Evolutionary conservation across 2,329 filamentous ascomycete genomes (phyloP), one percentile per base, ranked within the genome.

Genomic region (Pyrenophora seminiperda): DNA sequence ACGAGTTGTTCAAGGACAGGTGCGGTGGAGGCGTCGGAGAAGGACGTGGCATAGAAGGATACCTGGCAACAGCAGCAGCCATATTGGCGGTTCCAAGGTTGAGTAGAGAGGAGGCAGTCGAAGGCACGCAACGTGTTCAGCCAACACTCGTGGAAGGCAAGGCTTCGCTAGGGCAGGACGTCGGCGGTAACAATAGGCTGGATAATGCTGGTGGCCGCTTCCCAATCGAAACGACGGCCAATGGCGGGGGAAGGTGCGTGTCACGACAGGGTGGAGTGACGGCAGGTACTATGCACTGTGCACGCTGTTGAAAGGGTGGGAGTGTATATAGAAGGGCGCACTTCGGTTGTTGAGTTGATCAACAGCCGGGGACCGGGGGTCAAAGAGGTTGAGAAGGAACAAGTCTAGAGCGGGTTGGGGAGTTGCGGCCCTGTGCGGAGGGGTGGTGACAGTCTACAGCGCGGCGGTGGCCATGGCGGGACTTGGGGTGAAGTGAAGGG

Each of bases 1-100:
- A 69, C 5, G 80, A 78, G 11, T 81, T 80, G 67, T 85, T 86
- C 58, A 88, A 76, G 31, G 77, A 81, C 51, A 87, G 73, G 27
- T 81, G 76, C 27, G 82, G 75, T 29, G 82, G 79, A 36, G 83
- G 73, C 24, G 75, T 76, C 15, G 75, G 66, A 22, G 72, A 71
- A 31, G 73, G 68, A 34, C 56, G 56, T 24, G 66, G 66, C 54
- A 75, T 66, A 38, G 69, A 58, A 43, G 70, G 70, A 15, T 70
- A 67, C 54, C 73, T 66, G 39, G 74, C 74, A 44, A 77, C 71
- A 41, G 73, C 66, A 51, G 76, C 72, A 50, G 76, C 75, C 76
- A 78, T 78, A 54, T 42, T 62, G 56, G 56, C 50, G 38, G 47
- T 39, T 53, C 49, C 38, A 31, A 50, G 33, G 47, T 33, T 53